These are phyloP conservation scores for Fusarium mangiferae DNA, from an alignment of 2,329 filamentous ascomycete genomes.

Conservation along the genomic window DNA sequence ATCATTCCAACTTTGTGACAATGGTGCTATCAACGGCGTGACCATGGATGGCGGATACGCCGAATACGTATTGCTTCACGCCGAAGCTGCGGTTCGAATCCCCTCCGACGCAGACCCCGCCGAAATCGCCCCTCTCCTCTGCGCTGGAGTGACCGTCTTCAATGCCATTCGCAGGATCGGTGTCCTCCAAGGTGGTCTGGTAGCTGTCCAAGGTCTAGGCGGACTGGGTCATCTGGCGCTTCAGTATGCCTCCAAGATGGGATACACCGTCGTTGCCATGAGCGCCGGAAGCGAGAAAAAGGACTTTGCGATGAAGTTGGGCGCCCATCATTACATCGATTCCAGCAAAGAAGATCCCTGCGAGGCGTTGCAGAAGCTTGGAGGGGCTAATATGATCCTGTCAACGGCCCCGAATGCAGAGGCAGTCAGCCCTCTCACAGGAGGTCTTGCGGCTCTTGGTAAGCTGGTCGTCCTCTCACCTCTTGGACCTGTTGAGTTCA, in stretches of 20 bases:
- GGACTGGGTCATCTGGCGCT: constrained; percentile 81
- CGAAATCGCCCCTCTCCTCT: constrained; percentile 68
- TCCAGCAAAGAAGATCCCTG: constrained; percentile 61
- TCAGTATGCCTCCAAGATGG: constrained; percentile 80
- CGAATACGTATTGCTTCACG: constrained; percentile 69
- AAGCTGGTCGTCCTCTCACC: constrained; percentile 66
- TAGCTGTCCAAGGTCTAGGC: constrained; percentile 75
- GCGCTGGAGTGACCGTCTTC: constrained; percentile 74
- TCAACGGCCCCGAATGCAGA: constrained; percentile 70
- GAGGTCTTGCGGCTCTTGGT: constrained; percentile 63
- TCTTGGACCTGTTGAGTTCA: constrained; percentile 56
- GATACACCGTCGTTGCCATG: constrained; percentile 76
- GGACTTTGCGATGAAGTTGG: constrained; percentile 66
- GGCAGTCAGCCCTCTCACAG: constrained; percentile 62
- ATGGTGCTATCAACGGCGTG: constrained; percentile 71
- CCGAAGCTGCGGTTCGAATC: constrained; percentile 68
- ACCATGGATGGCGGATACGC: constrained; percentile 73
- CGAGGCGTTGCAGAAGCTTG: constrained; percentile 62
- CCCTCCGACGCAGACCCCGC: constrained; percentile 62
- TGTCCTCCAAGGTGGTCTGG: constrained; percentile 60
- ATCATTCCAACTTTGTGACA: constrained; percentile 74
- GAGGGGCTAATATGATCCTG: constrained; percentile 70
- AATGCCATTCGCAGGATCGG: constrained; percentile 66
- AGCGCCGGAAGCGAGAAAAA: constrained; percentile 73
- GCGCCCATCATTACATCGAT: constrained; percentile 59